A percentile compares a stretch with the other conserved stretches of the same genome.
Evolutionary conservation across 164 flowering plant genomes (phyloP).

Genomic region (Vitis rupestris): DNA sequence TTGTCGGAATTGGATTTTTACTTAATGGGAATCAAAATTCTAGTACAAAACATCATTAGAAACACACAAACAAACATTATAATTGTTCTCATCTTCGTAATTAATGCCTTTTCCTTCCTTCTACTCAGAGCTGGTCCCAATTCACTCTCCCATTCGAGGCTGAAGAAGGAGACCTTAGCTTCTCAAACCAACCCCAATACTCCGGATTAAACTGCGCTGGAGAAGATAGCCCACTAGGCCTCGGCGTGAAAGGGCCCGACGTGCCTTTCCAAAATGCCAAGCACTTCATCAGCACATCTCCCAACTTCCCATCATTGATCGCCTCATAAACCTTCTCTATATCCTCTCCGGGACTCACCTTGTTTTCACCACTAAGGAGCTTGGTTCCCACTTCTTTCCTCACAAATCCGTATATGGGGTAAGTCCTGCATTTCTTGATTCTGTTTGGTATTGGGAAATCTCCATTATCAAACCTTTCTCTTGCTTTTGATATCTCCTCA

Average conservation of each 20-base stretch:
- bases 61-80: no score
- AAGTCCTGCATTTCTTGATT: constrained; percentile 47
- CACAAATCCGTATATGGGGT: constrained; percentile 42
- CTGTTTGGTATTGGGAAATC: constrained; percentile 31
- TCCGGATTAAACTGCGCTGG: not conserved
- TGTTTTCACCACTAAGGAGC: constrained; percentile 43
- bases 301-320: constrained; percentile 40
- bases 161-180: not conserved
- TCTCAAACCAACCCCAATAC: constrained; percentile 3
- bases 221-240: not conserved
- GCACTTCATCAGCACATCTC: constrained; percentile 39
- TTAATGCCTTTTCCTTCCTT: no score
- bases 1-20: no score
- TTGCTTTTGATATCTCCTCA: constrained; percentile 29
- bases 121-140: not conserved
- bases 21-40: no score
- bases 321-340: constrained; percentile 50
- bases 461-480: constrained; percentile 40
- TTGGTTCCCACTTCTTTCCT: constrained; percentile 41
- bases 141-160: not conserved
- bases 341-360: constrained; percentile 51
- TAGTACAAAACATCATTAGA: no score
- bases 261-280: constrained; percentile 30
- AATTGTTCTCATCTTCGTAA: no score
- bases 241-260: constrained; percentile 5